A percentile compares a stretch with the other conserved stretches of the same genome.
Conservation (phyloP, 2,329 filamentous ascomycete species). For the Emergomyces orientalis region DNA sequence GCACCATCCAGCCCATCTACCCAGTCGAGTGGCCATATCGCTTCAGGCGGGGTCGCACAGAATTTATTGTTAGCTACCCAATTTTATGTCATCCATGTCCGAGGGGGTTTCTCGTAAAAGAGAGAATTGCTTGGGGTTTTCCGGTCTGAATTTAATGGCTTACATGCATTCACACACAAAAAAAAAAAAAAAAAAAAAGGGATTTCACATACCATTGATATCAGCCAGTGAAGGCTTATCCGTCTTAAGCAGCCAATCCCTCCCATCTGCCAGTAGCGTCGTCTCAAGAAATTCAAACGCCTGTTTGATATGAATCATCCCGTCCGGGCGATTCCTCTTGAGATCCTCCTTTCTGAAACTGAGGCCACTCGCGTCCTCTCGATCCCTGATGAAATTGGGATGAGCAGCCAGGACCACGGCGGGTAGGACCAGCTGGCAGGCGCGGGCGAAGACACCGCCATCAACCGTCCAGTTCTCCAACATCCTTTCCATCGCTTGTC, state of each 20-base stretch:
- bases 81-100: neutral
- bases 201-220: slow-evolving; percentile 47
- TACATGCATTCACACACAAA: neutral
- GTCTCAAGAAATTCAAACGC: slow-evolving; percentile 53
- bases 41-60: slow-evolving; percentile 21
- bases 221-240: slow-evolving; percentile 51
- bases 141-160: neutral
- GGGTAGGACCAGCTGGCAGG: slow-evolving; percentile 48
- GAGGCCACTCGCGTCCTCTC: slow-evolving; percentile 37
- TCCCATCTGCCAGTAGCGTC: slow-evolving; percentile 55
- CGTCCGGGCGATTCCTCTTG: slow-evolving; percentile 44
- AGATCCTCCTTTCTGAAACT: slow-evolving; percentile 34
- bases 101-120: neutral
- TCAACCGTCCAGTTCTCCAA: slow-evolving; percentile 50
- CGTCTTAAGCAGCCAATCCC: slow-evolving; percentile 53
- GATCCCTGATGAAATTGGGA: slow-evolving; percentile 51
- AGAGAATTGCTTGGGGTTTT: neutral
- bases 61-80: neutral
- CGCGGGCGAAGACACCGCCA: slow-evolving; percentile 47
- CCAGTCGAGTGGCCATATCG: slow-evolving; percentile 61
- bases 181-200: neutral
- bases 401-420: slow-evolving; percentile 48
- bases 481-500: slow-evolving; percentile 45
- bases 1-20: slow-evolving; percentile 47
- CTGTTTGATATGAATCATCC: slow-evolving; percentile 46